phyloP scores from a whole-genome alignment of 2,329 filamentous ascomycete species.

The Monosporascus sp. region DNA sequence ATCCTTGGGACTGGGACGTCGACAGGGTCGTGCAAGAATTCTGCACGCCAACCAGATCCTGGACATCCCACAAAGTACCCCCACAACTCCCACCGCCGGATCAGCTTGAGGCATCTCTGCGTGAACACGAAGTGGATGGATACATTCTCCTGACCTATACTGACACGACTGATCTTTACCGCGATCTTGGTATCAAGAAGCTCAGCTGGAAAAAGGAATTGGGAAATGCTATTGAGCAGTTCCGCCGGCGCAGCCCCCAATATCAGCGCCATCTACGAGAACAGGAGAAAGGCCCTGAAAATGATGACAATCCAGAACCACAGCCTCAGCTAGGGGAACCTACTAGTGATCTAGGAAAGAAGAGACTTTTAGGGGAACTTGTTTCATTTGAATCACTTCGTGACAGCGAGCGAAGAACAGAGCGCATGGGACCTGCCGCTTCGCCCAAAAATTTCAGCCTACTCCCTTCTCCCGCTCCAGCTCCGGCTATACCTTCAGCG shows the following conservation, averaged over 20 bases:
- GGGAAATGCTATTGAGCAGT: slow-evolving; percentile 48
- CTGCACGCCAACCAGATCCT: slow-evolving; percentile 48
- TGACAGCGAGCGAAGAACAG: neutral
- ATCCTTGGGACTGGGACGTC: slow-evolving; percentile 72
- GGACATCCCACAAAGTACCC: slow-evolving; percentile 31
- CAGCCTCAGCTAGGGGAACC: neutral
- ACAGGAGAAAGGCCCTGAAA: slow-evolving; percentile 1
- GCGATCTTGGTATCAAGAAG: slow-evolving; percentile 50
- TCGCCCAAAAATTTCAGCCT: neutral
- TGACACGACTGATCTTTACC: slow-evolving; percentile 46
- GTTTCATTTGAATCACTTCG: neutral
- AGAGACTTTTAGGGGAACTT: neutral
- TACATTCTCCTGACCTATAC: slow-evolving; percentile 54
- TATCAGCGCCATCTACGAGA: slow-evolving; percentile 33
- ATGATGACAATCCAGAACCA: neutral
- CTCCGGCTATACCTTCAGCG: neutral
- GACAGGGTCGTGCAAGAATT: slow-evolving; percentile 63
- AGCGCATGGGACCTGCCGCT: neutral
- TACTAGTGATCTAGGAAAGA: neutral
- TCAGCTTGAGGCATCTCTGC: slow-evolving; percentile 48
- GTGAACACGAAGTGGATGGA: slow-evolving; percentile 61
- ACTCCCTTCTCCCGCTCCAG: no score
- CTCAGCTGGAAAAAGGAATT: slow-evolving; percentile 55
- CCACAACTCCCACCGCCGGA: slow-evolving; percentile 44
- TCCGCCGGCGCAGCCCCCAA: slow-evolving; percentile 46